Evolutionary conservation across 176 grass and related monocot genomes (phyloP).

Genomic region (Secale cereale): DNA sequence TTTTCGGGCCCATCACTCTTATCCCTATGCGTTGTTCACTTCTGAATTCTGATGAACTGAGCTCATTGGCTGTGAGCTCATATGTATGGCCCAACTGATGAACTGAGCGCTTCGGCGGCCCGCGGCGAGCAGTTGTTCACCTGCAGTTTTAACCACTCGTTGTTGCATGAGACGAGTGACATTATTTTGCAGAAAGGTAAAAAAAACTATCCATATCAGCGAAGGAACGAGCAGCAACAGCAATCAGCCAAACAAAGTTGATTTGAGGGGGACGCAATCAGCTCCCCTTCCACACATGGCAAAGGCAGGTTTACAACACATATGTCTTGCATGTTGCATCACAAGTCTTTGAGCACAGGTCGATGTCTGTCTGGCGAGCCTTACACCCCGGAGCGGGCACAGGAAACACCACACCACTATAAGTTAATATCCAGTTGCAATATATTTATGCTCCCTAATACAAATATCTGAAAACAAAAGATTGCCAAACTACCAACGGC

Average conservation of each 20-base stretch:
- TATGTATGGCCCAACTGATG: too few relatives aligned
- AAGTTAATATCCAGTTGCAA: constrained; percentile 15
- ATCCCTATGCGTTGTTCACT: too few relatives aligned
- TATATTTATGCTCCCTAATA: constrained; percentile 40
- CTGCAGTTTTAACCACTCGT: too few relatives aligned
- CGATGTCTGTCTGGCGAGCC: neutral
- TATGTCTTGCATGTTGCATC: neutral
- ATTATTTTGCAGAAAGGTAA: too few relatives aligned
- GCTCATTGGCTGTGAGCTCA: too few relatives aligned
- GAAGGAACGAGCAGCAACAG: neutral
- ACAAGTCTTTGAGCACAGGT: neutral
- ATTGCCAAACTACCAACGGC: constrained; percentile 26
- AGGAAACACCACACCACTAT: neutral
- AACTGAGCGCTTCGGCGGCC: too few relatives aligned
- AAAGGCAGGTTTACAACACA: neutral
- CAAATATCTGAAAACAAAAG: constrained; percentile 37
- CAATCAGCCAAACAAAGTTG: neutral
- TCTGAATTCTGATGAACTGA: too few relatives aligned
- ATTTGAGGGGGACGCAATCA: neutral
- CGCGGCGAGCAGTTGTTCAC: too few relatives aligned
- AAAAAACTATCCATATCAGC: neutral
- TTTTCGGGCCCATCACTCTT: too few relatives aligned
- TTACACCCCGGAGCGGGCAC: neutral
- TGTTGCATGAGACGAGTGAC: too few relatives aligned
- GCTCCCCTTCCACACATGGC: neutral